A percentile compares a stretch with the other conserved stretches of the same genome.
Conservation (phyloP, 352 stramenopile species). For the Plasmopara halstedii region DNA sequence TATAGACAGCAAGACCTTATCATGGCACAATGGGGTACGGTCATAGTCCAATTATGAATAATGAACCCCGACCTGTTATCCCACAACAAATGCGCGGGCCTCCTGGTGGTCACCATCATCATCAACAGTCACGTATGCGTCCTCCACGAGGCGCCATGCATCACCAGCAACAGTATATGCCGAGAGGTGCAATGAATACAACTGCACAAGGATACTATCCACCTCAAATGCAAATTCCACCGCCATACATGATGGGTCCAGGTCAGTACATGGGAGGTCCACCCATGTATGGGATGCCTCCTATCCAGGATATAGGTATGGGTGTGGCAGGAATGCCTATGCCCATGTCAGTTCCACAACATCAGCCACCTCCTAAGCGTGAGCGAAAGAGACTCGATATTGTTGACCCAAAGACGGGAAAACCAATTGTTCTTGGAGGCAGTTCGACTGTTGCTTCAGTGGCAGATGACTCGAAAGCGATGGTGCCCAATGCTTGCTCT, state of each 20-base stretch:
- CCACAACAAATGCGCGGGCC: conserved; percentile 45
- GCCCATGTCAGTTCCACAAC: conserved; percentile 23
- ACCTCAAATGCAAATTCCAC: conserved; percentile 35
- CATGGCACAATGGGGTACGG: conserved; percentile 35
- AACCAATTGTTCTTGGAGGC: conserved; percentile 28
- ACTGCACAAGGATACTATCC: conserved; percentile 36
- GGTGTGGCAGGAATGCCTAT: conserved; percentile 32
- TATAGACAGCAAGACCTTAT: conserved; percentile 30
- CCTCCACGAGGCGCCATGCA: conserved; percentile 31
- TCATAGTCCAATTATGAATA: conserved; percentile 19
- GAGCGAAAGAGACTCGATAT: conserved; percentile 44
- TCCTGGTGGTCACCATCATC: conserved; percentile 28
- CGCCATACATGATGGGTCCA: conserved; percentile 40
- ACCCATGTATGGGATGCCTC: conserved; percentile 36
- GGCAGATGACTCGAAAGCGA: conserved; percentile 13
- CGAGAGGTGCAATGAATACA: conserved; percentile 31
- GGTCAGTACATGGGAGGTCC: conserved; percentile 31
- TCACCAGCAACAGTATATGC: conserved; percentile 37
- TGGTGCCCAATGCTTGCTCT: conserved; percentile 11
- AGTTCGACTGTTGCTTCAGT: conserved; percentile 14
- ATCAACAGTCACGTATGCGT: conserved; percentile 24
- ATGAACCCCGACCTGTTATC: conserved; percentile 21
- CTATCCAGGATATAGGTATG: conserved; percentile 41
- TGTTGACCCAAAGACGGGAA: conserved; percentile 43
- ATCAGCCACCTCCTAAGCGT: conserved; percentile 35